Percentiles rank a stretch among this genome's conserved stretches.
Conservation (phyloP, 176 grass and related monocot genomes). For the Rhynchospora tenuis region DNA sequence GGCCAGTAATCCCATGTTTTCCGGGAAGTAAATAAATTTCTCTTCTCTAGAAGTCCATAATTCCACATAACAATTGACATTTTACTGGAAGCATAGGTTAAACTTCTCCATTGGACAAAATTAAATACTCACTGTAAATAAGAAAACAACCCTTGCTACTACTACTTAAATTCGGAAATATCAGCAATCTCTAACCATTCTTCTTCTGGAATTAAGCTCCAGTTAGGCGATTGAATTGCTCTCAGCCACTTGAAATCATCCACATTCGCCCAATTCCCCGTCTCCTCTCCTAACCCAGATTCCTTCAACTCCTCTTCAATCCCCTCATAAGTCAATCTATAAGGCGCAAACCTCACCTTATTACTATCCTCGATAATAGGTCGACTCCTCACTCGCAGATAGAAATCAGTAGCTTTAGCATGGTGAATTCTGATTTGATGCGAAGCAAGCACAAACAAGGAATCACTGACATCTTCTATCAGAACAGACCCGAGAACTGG, state of each 20-base stretch:
- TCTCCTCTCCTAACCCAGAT: slow-evolving; percentile 56
- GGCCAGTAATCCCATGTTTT: background rate
- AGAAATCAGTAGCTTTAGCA: slow-evolving; percentile 62
- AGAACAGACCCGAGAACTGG: slow-evolving; percentile 72
- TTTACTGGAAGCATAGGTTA: background rate
- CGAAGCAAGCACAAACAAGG: slow-evolving; percentile 59
- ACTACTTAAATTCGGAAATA: slow-evolving; percentile 43
- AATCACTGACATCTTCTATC: slow-evolving; percentile 60
- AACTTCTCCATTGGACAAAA: background rate
- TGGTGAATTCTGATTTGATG: slow-evolving; percentile 93
- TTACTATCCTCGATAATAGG: slow-evolving; percentile 85
- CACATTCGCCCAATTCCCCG: slow-evolving; percentile 71
- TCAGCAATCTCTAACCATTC: slow-evolving; percentile 36
- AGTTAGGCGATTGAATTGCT: slow-evolving; percentile 80
- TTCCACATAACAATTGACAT: no score
- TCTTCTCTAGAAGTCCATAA: background rate
- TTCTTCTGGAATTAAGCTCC: slow-evolving; percentile 61
- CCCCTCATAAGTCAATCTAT: slow-evolving; percentile 51
- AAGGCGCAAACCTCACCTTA: slow-evolving; percentile 72
- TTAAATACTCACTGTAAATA: background rate
- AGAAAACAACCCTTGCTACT: background rate
- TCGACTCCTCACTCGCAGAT: slow-evolving; percentile 67
- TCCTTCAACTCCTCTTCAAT: slow-evolving; percentile 64
- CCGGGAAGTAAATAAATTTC: background rate
- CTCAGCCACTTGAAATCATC: slow-evolving; percentile 97